Percentiles rank a stretch among this genome's conserved stretches.
Conservation (phyloP, 306 rosid species). For the Calophaca sinica region DNA sequence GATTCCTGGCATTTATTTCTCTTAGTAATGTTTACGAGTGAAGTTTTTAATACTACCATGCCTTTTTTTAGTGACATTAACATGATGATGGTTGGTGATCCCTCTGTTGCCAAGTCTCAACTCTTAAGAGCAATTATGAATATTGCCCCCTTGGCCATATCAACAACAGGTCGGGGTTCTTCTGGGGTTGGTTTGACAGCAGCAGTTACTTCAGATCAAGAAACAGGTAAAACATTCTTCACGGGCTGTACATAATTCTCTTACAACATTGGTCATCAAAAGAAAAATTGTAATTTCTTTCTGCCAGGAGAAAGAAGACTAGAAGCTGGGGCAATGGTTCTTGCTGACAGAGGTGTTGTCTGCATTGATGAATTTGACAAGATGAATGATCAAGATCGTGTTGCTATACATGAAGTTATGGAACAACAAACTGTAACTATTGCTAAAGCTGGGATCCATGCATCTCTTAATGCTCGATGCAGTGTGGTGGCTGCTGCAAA, state of each 20-base stretch:
- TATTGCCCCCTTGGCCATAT: constrained; percentile 95
- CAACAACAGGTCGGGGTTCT: constrained; percentile 98
- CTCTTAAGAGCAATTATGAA: constrained; percentile 94
- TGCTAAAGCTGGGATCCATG: constrained; percentile 99
- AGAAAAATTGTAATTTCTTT: constrained; percentile 34
- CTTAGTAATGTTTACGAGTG: constrained; percentile 7
- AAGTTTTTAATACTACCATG: constrained; percentile 23
- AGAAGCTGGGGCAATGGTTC: constrained; percentile 99
- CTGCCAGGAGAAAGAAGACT: constrained; percentile 93
- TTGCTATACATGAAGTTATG: constrained; percentile 99
- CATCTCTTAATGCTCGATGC: constrained; percentile 96
- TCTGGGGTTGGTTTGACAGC: constrained; percentile 99
- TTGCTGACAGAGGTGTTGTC: constrained; percentile 99
- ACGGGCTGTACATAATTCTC: constrained; percentile 27
- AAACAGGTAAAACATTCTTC: constrained; percentile 72
- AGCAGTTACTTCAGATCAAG: constrained; percentile 99
- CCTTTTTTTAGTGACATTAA: constrained; percentile 80
- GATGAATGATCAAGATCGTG: constrained; percentile 98
- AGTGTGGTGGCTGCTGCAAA: constrained; percentile 99
- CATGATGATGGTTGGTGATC: constrained; percentile 99
- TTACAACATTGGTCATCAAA: constrained; percentile 13
- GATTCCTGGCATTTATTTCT: constrained; percentile 26
- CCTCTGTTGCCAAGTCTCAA: constrained; percentile 99
- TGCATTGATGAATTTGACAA: constrained; percentile 99
- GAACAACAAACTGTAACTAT: constrained; percentile 99